phyloP scores from a whole-genome alignment of 1,284 basidiomycete species.

The Serendipita sp. region DNA sequence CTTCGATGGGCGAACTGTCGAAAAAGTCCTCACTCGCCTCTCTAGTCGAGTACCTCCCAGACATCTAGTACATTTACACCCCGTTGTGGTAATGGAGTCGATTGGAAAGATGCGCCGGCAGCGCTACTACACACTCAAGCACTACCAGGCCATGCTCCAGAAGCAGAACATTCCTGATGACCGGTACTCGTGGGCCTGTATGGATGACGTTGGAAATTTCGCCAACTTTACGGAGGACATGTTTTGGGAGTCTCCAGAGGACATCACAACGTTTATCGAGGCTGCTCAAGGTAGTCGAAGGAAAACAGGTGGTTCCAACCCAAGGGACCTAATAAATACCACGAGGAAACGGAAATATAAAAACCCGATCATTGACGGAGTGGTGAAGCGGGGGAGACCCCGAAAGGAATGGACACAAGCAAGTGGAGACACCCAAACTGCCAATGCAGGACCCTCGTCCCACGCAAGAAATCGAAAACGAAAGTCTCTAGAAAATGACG shows the following conservation, averaged over 20 bases:
- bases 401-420: neutral
- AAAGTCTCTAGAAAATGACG: neutral
- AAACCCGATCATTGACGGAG: slow-evolving; percentile 2
- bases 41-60: slow-evolving; percentile 46
- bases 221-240: slow-evolving; percentile 24
- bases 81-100: slow-evolving; percentile 56
- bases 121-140: slow-evolving; percentile 56
- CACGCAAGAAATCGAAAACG: neutral
- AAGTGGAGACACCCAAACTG: neutral
- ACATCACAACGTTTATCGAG: neutral
- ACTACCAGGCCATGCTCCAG: slow-evolving; percentile 40
- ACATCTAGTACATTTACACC: slow-evolving; percentile 54
- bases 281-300: neutral
- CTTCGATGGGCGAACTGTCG: slow-evolving; percentile 65
- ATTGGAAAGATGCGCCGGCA: slow-evolving; percentile 66
- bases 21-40: slow-evolving; percentile 56
- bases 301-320: neutral
- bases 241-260: slow-evolving; percentile 37
- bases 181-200: slow-evolving; percentile 26
- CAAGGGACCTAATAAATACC: neutral
- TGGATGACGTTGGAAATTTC: slow-evolving; percentile 41
- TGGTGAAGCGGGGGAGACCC: neutral
- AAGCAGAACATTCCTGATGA: slow-evolving; percentile 43
- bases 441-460: neutral
- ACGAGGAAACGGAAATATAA: neutral